Conservation (phyloP, 768 basidiomycete species). For the Lactarius trivialis region DNA sequence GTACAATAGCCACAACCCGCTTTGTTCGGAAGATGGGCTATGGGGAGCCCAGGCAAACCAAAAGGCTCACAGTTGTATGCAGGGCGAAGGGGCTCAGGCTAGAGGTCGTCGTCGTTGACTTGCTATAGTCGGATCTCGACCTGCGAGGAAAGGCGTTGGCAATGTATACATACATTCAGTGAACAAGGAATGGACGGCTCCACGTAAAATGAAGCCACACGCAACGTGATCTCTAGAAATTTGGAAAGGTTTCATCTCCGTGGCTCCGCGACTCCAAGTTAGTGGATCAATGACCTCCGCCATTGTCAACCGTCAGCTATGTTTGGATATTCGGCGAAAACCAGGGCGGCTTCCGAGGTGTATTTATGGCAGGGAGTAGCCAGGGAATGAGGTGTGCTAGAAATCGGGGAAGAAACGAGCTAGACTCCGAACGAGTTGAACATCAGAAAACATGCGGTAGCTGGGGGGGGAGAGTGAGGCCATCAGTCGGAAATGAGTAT, state of each 20-base stretch:
- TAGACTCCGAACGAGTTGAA: background rate
- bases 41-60: background rate
- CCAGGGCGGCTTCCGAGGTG: background rate
- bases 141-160: background rate
- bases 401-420: background rate
- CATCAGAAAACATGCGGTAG: conserved; percentile 2
- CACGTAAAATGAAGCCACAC: background rate
- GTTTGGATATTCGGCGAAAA: conserved; percentile 1
- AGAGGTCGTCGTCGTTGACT: background rate
- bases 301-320: background rate
- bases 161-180: background rate
- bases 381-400: background rate
- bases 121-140: background rate
- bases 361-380: background rate
- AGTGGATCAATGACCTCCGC: background rate
- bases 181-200: background rate
- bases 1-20: background rate
- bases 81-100: no score
- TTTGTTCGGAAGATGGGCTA: background rate
- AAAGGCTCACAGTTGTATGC: background rate
- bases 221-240: background rate
- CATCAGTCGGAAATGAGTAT: conserved; percentile 8
- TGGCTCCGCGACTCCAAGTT: conserved; percentile 6
- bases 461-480: background rate
- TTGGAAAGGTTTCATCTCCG: conserved; percentile 18